Conservation (phyloP, 148 eudicot genomes). For the Talinum fruticosum region DNA sequence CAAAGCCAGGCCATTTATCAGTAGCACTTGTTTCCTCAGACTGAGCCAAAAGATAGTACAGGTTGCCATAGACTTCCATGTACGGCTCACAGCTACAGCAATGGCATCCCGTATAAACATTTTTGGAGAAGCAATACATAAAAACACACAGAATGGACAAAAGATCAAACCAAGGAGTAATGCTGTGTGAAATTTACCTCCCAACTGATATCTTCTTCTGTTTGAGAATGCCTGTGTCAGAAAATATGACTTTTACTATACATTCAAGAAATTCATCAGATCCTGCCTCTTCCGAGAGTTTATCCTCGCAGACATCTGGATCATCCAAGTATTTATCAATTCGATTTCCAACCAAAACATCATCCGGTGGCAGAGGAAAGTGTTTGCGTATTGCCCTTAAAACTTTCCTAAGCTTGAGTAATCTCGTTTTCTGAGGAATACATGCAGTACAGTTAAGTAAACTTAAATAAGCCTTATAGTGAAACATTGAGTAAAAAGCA, state of each 20-base stretch:
- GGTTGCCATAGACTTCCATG: constrained; percentile 83
- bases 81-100: constrained; percentile 84
- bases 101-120: constrained; percentile 13
- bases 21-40: constrained; percentile 91
- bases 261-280: constrained; percentile 68
- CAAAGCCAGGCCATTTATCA: constrained; percentile 98
- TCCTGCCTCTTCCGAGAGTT: constrained; percentile 83
- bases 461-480: constrained; percentile 14
- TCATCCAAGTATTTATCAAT: constrained; percentile 87
- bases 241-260: constrained; percentile 52
- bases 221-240: constrained; percentile 45
- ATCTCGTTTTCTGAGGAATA: constrained; percentile 68
- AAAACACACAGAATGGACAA: constrained; percentile 3
- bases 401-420: constrained; percentile 85
- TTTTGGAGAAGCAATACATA: constrained; percentile 5
- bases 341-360: constrained; percentile 66
- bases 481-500: not conserved
- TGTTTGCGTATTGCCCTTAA: constrained; percentile 94
- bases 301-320: constrained; percentile 76
- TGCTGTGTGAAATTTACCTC: constrained; percentile 42
- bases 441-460: constrained; percentile 20
- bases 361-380: constrained; percentile 89
- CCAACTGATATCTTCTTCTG: constrained; percentile 40
- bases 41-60: constrained; percentile 82
- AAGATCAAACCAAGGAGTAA: constrained; percentile 9